Base-by-base conservation (phyloP, 805 yeast species). In the Suhomyces vadensis region DNA sequence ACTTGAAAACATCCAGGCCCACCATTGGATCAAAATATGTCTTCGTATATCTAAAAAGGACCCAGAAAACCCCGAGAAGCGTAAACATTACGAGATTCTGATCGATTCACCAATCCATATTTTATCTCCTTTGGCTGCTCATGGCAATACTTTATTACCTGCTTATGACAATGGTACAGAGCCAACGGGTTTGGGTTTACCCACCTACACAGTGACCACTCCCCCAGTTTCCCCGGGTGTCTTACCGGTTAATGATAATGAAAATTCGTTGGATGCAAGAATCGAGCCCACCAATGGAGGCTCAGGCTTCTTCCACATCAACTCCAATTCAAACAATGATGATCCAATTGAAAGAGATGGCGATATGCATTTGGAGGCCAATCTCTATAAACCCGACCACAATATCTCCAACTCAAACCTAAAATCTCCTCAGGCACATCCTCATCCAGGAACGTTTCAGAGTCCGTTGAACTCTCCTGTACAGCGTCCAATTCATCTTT, bases 11-110 rank as follows among this genome's bases (percentile, higher is more conserved):
- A 89, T 94, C 49, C 91, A 89, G 65, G 77, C 94, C 5, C 92
- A 87, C 56, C 99, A 94, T 66, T 94, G 99, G 97, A 82, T 94
- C 56, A 94, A 94, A 65, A 77, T 94, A 11, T 85, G 95, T 50
- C 67, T 94, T 41, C 70, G 98, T 41, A 71, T 94, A 31, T 87
- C 96, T 4, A 79, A 77, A 52, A 58, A 74, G n/a, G 82, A 85
- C 35, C 78, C 82, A 2, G 71, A 74, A 1, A 65, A 69, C 36
- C 63, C 69, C 3, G 73, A 55, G 13, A 87, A 87, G 58, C 73
- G 95, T 37, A 94, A 91, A 60, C 97, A 90, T 60, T 94, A 86
- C 60, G 99, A 94, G 67, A 87, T 94, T 36, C 83, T 89, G 46
- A 92, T 94, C 44, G 99, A 94, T 64, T 87, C 97, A 2, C 99